Evolutionary conservation across 768 basidiomycete species (phyloP), one percentile per base, ranked within the genome.

Genomic region (Holtermanniella nyarrowii): DNA sequence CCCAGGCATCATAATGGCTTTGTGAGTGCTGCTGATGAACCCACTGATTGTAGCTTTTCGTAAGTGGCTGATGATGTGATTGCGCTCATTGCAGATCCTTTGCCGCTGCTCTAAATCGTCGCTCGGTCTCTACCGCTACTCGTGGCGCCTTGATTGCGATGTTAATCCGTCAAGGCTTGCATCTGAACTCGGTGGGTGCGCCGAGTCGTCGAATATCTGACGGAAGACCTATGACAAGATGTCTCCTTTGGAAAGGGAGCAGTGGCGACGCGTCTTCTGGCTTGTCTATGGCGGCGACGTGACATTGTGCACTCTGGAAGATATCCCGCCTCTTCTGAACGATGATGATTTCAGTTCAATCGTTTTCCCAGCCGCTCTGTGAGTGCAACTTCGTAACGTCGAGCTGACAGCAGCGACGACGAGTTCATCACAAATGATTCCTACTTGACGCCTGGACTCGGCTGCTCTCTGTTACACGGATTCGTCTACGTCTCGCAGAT

Each of bases 281-380:
- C 74, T 93, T 12, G 77, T 89, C 31, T 90, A 88, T 64, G 86
- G 85, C 68, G 88, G 86, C 56, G 89, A 91, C 69, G 88, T 88
- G 72, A 88, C 86, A 16, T 85, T 85, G 83, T 84, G 85, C 44
- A 48, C 52, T 16, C 44, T 61, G 7, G 57, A 63, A 37, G 63
- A 53, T 4, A 48, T 23, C 11, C 52, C 53, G 1, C 27, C 50
- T n/a, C 55, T 53, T 22, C 53, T 56, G 63, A 79, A 86, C 48
- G 86, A 89, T 63, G 89, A 90, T 68, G 88, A 93, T 70, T 89
- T 86, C 71, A 41, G 48, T 60, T 58, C 50, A 49, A 57, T 74
- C 65, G 73, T 52, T 39, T 56, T 68, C 11, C 63, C 63, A 12
- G 58, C 56, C 39, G 58, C 68, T 42, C 45, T 69, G 62, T 66